Percentiles rank a stretch among this genome's conserved stretches.
Evolutionary conservation across 345 rosid species (phyloP).

Genomic region (Heritiera littoralis): DNA sequence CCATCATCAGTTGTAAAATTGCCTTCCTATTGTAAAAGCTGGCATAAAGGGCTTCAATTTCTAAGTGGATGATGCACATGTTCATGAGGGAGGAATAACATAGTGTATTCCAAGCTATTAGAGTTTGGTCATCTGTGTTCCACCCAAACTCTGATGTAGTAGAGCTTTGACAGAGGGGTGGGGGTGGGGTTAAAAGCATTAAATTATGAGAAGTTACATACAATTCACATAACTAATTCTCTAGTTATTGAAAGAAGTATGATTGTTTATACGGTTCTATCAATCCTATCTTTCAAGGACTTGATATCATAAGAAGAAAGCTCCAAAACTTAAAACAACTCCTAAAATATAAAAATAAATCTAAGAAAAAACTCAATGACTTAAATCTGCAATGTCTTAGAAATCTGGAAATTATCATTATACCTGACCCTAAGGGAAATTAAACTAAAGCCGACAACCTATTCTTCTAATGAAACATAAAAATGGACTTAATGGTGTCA

Average conservation of each 20-base stretch:
- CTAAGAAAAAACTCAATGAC: neutral
- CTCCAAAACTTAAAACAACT: neutral
- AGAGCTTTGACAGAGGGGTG: neutral
- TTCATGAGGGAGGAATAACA: slow-evolving; percentile 3
- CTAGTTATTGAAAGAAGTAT: neutral
- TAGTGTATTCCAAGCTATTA: neutral
- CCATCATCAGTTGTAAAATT: neutral
- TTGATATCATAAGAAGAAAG: neutral
- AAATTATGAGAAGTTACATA: neutral
- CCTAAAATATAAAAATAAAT: neutral
- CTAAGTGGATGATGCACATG: neutral
- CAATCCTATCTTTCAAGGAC: neutral
- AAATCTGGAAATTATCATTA: neutral
- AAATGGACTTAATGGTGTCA: slow-evolving; percentile 2
- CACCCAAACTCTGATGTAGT: neutral
- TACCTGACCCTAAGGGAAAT: neutral
- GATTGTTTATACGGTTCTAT: neutral
- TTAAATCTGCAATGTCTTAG: neutral
- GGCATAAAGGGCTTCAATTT: neutral
- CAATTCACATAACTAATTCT: neutral
- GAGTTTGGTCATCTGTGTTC: neutral
- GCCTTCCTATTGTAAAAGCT: slow-evolving; percentile 3
- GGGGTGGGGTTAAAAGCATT: neutral
- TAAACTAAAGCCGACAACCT: neutral
- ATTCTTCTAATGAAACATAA: neutral